Evolutionary conservation across 148 eudicot species (phyloP).

Genomic region (Rheum nobile): DNA sequence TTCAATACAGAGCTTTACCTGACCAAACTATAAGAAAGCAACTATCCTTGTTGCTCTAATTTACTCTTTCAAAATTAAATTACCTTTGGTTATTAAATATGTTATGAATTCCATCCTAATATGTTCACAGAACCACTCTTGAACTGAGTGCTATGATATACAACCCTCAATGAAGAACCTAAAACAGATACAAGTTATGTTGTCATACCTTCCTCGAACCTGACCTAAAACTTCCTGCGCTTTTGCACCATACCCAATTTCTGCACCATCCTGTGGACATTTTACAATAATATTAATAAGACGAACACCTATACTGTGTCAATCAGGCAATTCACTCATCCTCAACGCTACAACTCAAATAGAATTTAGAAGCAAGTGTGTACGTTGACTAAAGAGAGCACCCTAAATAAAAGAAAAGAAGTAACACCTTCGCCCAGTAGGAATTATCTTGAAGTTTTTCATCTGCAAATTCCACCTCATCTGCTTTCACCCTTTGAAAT

Average conservation of each 20-base stretch:
- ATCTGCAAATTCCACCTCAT: conserved; percentile 63
- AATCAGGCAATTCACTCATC: not conserved
- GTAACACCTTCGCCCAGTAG: conserved; percentile 87
- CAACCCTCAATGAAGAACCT: not conserved
- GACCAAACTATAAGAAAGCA: not conserved
- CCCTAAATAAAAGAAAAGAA: not conserved
- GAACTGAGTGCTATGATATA: not conserved
- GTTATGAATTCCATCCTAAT: not conserved
- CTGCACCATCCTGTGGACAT: conserved; percentile 67
- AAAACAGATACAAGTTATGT: not conserved
- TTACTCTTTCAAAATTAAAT: not conserved
- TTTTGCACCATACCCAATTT: conserved; percentile 87
- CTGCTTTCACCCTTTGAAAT: conserved; percentile 79
- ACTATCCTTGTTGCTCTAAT: not conserved
- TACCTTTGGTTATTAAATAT: not conserved
- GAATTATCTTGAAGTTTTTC: conserved; percentile 85
- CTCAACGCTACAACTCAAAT: not conserved
- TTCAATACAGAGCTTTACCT: not conserved
- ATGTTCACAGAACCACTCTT: not conserved
- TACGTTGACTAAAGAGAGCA: not conserved
- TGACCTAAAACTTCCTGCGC: conserved; percentile 92
- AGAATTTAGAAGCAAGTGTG: not conserved
- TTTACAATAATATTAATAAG: not conserved
- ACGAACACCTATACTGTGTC: not conserved
- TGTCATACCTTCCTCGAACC: conserved; percentile 77